A percentile compares a stretch with the other conserved stretches of the same genome.
These are phyloP conservation scores for Penicillium fimorum DNA, from an alignment of 495 filamentous ascomycete genomes.

Conservation along the genomic window DNA sequence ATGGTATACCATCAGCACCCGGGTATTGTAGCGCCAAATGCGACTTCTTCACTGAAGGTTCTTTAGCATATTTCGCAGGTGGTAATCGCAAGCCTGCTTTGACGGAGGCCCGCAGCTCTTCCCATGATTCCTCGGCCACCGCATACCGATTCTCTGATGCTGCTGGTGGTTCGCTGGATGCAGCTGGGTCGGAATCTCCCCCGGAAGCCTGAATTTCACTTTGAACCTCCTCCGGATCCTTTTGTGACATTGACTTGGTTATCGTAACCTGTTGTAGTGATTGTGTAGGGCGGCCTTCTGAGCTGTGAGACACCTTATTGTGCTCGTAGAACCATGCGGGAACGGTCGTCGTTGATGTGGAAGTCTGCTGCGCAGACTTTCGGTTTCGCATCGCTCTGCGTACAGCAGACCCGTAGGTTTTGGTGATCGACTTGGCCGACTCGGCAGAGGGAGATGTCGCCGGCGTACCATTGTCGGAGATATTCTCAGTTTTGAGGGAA, in stretches of 20 bases:
- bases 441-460: slow-evolving; percentile 16
- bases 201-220: slow-evolving; percentile 19
- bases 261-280: slow-evolving; percentile 28
- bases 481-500: slow-evolving; percentile 24
- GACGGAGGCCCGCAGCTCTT: slow-evolving; percentile 41
- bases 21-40: slow-evolving; percentile 68
- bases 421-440: slow-evolving; percentile 23
- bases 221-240: slow-evolving; percentile 11
- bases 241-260: slow-evolving; percentile 28
- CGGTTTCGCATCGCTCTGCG: slow-evolving; percentile 42
- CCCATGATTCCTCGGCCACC: slow-evolving; percentile 39
- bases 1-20: slow-evolving; percentile 52
- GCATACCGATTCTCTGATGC: slow-evolving; percentile 34
- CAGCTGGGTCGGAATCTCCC: slow-evolving; percentile 25
- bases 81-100: slow-evolving; percentile 43
- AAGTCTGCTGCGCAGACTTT: slow-evolving; percentile 24
- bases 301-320: slow-evolving; percentile 31
- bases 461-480: slow-evolving; percentile 13
- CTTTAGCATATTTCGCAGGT: slow-evolving; percentile 41
- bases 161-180: slow-evolving; percentile 10
- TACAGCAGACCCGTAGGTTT: slow-evolving; percentile 42
- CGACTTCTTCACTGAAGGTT: slow-evolving; percentile 56
- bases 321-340: slow-evolving; percentile 43
- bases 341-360: slow-evolving; percentile 23
- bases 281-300: slow-evolving; percentile 10